These are phyloP conservation scores for Sporothrix mexicana DNA, from an alignment of 2,329 filamentous ascomycete species.

Conservation along the genomic window DNA sequence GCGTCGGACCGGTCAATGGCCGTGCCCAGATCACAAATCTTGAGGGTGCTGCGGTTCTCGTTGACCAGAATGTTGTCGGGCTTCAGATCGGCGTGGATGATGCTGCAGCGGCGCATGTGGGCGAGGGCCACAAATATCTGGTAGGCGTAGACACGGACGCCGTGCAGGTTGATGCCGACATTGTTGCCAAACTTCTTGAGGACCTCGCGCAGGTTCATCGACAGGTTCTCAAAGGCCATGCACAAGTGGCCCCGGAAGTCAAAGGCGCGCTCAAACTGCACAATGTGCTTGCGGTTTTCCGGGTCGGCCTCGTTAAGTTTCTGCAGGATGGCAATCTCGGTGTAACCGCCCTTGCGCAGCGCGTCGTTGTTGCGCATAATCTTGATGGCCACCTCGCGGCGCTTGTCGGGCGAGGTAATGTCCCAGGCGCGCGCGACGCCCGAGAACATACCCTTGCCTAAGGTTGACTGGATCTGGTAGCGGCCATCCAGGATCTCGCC, in stretches of 20 bases:
- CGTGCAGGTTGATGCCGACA: conserved; percentile 86
- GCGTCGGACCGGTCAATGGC: conserved; percentile 86
- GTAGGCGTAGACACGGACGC: conserved; percentile 86
- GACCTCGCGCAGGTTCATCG: conserved; percentile 90
- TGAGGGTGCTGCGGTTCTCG: conserved; percentile 80
- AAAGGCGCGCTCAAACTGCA: conserved; percentile 85
- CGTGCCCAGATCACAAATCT: conserved; percentile 97
- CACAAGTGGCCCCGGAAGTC: conserved; percentile 95
- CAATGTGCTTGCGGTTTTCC: conserved; percentile 88
- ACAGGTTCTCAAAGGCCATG: conserved; percentile 95
- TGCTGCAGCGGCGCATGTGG: conserved; percentile 87
- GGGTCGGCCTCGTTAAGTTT: conserved; percentile 85
- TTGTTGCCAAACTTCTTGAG: conserved; percentile 95
- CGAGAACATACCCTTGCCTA: conserved; percentile 96
- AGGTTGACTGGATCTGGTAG: conserved; percentile 84
- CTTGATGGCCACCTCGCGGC: conserved; percentile 88
- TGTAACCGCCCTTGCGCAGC: conserved; percentile 87
- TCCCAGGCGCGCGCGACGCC: conserved; percentile 91
- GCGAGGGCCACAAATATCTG: conserved; percentile 92
- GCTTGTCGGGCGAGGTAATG: conserved; percentile 64
- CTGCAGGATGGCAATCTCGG: conserved; percentile 90
- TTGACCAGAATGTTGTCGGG: conserved; percentile 97
- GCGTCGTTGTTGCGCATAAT: conserved; percentile 97
- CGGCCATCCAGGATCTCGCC: conserved; percentile 88
- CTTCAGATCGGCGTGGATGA: conserved; percentile 95